Evolutionary conservation across 2,329 filamentous ascomycete species (phyloP).

Genomic region (Eutypa lata): DNA sequence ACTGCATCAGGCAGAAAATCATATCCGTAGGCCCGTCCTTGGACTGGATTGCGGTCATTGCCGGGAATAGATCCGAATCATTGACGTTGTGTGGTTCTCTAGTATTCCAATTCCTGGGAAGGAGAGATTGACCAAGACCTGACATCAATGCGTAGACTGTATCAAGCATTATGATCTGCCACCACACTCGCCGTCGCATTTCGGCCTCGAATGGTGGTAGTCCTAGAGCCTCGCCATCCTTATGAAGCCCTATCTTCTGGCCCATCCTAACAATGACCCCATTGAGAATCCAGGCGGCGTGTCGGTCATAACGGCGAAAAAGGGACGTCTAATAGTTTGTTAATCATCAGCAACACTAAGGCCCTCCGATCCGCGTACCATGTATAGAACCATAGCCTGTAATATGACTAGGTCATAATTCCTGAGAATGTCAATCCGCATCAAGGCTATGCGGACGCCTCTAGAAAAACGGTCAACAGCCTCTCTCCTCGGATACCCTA

Average conservation of each 20-base stretch:
- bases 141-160: constrained; percentile 55
- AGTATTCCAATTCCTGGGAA: constrained; percentile 54
- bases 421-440: constrained; percentile 54
- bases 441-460: constrained; percentile 48
- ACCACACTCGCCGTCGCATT: constrained; percentile 67
- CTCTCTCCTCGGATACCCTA: constrained; percentile 47
- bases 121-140: constrained; percentile 50
- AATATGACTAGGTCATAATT: constrained; percentile 56
- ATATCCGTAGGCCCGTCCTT: constrained; percentile 60
- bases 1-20: constrained; percentile 52
- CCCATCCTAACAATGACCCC: constrained; percentile 62
- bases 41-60: constrained; percentile 46
- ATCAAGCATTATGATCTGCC: constrained; percentile 59
- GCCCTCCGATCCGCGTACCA: constrained; percentile 35
- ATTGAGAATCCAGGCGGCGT: constrained; percentile 59
- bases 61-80: constrained; percentile 55
- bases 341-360: constrained; percentile 1
- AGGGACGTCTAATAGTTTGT: constrained; percentile 45
- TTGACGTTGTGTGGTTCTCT: constrained; percentile 56
- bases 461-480: constrained; percentile 50
- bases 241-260: constrained; percentile 65
- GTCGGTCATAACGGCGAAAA: constrained; percentile 55
- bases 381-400: constrained; percentile 56
- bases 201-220: constrained; percentile 63
- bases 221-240: constrained; percentile 55